A percentile compares a stretch with the other conserved stretches of the same genome.
These are phyloP conservation scores for Xylaria flabelliformis DNA, from an alignment of 495 filamentous ascomycete genomes.

Conservation along the genomic window DNA sequence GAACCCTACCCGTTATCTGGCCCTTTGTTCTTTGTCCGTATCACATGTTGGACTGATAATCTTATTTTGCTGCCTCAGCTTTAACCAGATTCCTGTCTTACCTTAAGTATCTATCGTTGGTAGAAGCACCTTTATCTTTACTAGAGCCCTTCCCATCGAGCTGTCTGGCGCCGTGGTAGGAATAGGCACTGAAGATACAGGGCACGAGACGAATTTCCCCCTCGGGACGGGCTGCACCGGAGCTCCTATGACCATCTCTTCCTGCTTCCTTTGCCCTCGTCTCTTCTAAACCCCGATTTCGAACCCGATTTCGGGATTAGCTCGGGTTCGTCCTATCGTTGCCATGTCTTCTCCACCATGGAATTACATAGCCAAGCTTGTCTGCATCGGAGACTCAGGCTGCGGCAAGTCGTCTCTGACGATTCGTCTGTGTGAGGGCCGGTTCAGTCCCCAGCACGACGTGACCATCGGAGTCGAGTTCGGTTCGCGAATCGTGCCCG, in stretches of 20 bases:
- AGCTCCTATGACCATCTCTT: not conserved
- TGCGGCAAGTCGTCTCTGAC: slow-evolving; percentile 91
- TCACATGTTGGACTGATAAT: slow-evolving; percentile 9
- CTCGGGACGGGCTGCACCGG: not conserved
- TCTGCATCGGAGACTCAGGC: slow-evolving; percentile 94
- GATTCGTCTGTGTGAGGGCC: slow-evolving; percentile 95
- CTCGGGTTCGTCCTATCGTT: slow-evolving; percentile 8
- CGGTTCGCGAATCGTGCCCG: slow-evolving; percentile 89
- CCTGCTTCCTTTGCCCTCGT: slow-evolving; percentile 6
- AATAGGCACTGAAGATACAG: not conserved
- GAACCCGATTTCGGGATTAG: not conserved
- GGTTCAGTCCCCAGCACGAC: slow-evolving; percentile 90
- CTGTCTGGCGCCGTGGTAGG: not conserved
- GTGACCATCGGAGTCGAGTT: slow-evolving; percentile 99
- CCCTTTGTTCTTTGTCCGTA: slow-evolving; percentile 4
- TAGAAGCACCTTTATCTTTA: not conserved
- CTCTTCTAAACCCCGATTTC: not conserved
- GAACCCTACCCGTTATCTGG: not conserved
- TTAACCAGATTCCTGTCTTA: not conserved
- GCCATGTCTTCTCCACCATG: slow-evolving; percentile 69
- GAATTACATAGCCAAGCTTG: slow-evolving; percentile 98
- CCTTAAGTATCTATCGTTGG: not conserved
- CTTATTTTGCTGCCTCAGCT: not conserved
- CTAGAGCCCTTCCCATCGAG: not conserved
- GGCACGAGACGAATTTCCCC: not conserved